phyloP scores from a whole-genome alignment of 148 eudicot species.

The Camellia granthamiana region DNA sequence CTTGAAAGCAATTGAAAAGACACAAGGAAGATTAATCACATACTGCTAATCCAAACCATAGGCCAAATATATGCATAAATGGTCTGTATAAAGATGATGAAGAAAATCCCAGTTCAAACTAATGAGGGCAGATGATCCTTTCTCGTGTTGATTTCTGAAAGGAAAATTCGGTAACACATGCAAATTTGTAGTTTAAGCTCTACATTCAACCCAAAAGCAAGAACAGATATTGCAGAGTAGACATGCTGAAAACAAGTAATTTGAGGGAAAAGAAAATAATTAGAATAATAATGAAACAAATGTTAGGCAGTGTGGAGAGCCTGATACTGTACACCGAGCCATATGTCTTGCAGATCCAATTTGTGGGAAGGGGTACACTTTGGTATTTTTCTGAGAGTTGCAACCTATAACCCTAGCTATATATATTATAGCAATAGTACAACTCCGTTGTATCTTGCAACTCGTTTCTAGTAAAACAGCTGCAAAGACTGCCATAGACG shows the following conservation, averaged over 20 bases:
- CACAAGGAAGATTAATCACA: neutral
- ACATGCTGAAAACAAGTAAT: neutral
- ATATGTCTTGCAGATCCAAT: too few relatives aligned
- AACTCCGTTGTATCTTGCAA: too few relatives aligned
- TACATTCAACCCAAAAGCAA: neutral
- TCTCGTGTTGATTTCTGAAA: neutral
- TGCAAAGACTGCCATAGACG: too few relatives aligned
- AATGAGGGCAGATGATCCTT: constrained; percentile 3
- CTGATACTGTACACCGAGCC: too few relatives aligned
- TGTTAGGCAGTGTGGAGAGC: too few relatives aligned
- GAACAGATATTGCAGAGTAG: neutral
- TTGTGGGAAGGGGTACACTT: too few relatives aligned
- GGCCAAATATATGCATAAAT: neutral
- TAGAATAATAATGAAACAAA: neutral
- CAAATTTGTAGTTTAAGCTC: neutral
- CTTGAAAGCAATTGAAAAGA: neutral
- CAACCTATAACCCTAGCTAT: too few relatives aligned
- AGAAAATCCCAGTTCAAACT: neutral
- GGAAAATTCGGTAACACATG: neutral
- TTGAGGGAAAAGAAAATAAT: neutral
- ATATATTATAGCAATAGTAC: too few relatives aligned
- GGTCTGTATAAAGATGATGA: neutral
- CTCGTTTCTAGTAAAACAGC: too few relatives aligned
- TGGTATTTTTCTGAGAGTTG: too few relatives aligned
- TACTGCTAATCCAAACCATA: constrained; percentile 6